These are phyloP conservation scores for Papilionanthe hybrid DNA, from an alignment of 116 monocot genomes.

Conservation along the genomic window DNA sequence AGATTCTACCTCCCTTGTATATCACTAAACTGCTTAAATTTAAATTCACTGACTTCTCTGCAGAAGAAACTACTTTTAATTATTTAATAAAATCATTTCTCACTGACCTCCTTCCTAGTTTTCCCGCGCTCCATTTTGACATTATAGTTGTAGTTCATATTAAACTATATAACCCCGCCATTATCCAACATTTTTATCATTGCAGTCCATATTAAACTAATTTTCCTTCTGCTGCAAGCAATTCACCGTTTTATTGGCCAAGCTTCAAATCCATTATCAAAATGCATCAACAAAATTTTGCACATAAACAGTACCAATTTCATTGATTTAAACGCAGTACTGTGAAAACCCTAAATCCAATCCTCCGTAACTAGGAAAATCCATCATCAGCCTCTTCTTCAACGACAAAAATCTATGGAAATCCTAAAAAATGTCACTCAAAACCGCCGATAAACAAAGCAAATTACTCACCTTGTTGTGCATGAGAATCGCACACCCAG, in stretches of 20 bases:
- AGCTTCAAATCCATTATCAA: background rate
- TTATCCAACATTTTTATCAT: background rate
- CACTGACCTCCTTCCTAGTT: background rate
- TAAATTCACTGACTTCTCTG: too few relatives aligned
- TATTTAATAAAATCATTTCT: background rate
- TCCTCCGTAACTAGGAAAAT: background rate
- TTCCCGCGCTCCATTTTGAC: too few relatives aligned
- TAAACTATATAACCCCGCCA: background rate
- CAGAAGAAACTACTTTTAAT: background rate
- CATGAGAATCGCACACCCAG: slow-evolving; percentile 92
- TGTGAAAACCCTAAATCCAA: background rate
- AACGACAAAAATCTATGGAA: too few relatives aligned
- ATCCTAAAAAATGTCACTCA: background rate
- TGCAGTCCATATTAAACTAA: background rate
- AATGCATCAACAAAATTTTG: background rate
- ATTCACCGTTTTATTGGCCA: background rate
- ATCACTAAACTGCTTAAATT: too few relatives aligned
- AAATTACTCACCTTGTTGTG: slow-evolving; percentile 72
- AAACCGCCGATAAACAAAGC: background rate
- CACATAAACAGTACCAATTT: background rate
- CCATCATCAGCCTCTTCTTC: background rate
- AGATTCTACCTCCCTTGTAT: too few relatives aligned
- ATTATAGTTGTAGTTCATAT: background rate
- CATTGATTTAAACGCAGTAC: background rate
- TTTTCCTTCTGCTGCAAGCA: background rate